Evolutionary conservation across 768 basidiomycete genomes (phyloP), one percentile per base, ranked within the genome.

Genomic region (Serendipita sp.): DNA sequence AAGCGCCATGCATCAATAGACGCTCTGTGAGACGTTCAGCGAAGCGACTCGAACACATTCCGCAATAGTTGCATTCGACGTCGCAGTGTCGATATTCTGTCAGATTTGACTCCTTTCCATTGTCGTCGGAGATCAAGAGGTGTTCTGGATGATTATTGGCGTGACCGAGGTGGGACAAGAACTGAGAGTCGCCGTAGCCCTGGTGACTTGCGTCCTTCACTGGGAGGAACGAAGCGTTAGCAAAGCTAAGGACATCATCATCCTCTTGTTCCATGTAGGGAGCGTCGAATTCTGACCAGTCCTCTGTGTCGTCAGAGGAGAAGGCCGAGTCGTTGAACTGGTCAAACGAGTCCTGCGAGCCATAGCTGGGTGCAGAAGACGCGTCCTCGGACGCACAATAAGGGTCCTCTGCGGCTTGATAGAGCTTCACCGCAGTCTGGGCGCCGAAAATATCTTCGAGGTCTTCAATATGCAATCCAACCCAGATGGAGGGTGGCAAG

Each of bases 21-120:
- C 53, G 53, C 53, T 58, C 53, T n/a, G 53, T 58, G n/a, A 58
- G 53, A 33, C 53, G 53, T 34, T 58, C 26, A n/a, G 53, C 53
- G 30, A 58, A 58, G 53, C 53, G 53, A 58, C 53, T 58, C 4
- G 53, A 58, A 31, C 53, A 58, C 26, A 34, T 58, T 34, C 53
- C 53, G 31, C 53, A 58, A 34, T 22, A 58, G 26, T 34, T 34
- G 53, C 53, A 58, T 22, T 58, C 53, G 4, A 31, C 24, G 53
- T 58, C 53, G 30, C 53, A 58, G 26, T 58, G 53, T 33, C 53
- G 22, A 34, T 58, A 58, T 58, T 58, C 53, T 13, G 28, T 58
- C 26, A 58, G 33, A 33, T 58, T 58, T 24, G 24, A 34, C 9
- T 28, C 53, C 53, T 58, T 58, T 58, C 53, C 53, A 14, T 38